phyloP scores from a whole-genome alignment of 2,329 filamentous ascomycete species.

The Neofusicoccum parvum region DNA sequence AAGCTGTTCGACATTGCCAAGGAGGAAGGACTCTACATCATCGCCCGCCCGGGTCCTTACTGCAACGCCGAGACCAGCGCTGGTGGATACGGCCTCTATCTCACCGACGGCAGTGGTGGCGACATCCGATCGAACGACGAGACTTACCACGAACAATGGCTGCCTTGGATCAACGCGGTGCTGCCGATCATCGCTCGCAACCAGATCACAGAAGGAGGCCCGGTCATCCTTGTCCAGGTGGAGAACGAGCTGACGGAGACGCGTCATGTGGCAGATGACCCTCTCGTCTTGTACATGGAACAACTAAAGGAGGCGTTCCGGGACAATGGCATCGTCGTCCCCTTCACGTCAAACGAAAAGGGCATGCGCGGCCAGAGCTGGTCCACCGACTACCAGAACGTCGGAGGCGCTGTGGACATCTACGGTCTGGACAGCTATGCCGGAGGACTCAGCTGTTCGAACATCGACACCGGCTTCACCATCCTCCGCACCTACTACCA shows the following conservation, averaged over 20 bases:
- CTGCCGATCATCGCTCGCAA: constrained; percentile 55
- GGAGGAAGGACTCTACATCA: constrained; percentile 57
- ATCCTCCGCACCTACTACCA: constrained; percentile 52
- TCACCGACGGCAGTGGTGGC: constrained; percentile 63
- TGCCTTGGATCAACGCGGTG: constrained; percentile 55
- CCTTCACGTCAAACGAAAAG: constrained; percentile 61
- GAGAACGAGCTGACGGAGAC: constrained; percentile 57
- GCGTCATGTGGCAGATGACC: constrained; percentile 45
- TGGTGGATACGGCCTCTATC: constrained; percentile 64
- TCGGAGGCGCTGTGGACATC: constrained; percentile 58
- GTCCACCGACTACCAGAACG: constrained; percentile 62
- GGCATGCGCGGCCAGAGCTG: constrained; percentile 62
- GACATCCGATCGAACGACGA: constrained; percentile 55
- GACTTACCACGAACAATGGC: constrained; percentile 57
- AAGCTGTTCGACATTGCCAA: constrained; percentile 56
- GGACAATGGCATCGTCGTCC: constrained; percentile 61
- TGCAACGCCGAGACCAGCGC: constrained; percentile 66
- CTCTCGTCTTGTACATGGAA: constrained; percentile 60
- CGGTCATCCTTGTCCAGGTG: constrained; percentile 59
- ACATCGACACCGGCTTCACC: constrained; percentile 59
- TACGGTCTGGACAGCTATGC: constrained; percentile 60
- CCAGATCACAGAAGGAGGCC: constrained; percentile 57
- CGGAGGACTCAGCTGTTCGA: constrained; percentile 57
- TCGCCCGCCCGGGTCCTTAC: constrained; percentile 62
- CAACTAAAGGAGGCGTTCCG: constrained; percentile 56